A percentile compares a stretch with the other conserved stretches of the same genome.
These are phyloP conservation scores for Phytophthora citricola DNA, from an alignment of 352 stramenopile species.

Conservation along the genomic window DNA sequence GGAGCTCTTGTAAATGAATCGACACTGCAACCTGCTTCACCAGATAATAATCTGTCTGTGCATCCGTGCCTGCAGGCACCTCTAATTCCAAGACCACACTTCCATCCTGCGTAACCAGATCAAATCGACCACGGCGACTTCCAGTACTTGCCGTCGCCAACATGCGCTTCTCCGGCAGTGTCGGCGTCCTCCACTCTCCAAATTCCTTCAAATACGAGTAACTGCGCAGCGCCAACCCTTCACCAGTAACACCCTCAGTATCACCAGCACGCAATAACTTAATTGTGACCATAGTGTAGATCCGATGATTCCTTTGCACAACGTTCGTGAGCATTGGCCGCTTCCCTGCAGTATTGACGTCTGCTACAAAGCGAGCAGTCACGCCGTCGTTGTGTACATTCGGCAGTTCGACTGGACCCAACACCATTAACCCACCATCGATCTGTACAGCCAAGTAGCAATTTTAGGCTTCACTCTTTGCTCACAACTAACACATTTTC, in stretches of 20 bases:
- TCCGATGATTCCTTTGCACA: constrained; percentile 51
- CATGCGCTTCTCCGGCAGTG: constrained; percentile 42
- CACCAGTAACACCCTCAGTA: not conserved
- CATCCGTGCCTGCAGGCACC: constrained; percentile 53
- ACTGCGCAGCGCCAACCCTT: constrained; percentile 33
- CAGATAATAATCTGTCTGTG: constrained; percentile 67
- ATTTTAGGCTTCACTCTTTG: not conserved
- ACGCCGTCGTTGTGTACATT: constrained; percentile 41
- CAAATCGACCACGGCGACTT: constrained; percentile 47
- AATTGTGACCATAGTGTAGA: constrained; percentile 66
- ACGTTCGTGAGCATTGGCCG: constrained; percentile 71
- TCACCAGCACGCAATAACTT: constrained; percentile 34
- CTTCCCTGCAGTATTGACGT: constrained; percentile 20
- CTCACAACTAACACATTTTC: constrained; percentile 3
- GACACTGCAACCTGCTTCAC: constrained; percentile 53
- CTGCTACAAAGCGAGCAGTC: constrained; percentile 32
- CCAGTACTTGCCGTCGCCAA: constrained; percentile 29
- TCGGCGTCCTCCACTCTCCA: constrained; percentile 53
- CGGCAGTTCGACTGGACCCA: constrained; percentile 39
- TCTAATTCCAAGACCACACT: constrained; percentile 60
- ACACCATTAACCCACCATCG: constrained; percentile 22
- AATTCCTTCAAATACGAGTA: constrained; percentile 71
- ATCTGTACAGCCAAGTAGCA: constrained; percentile 28
- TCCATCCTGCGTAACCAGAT: constrained; percentile 59
- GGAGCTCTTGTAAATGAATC: constrained; percentile 57